Percentiles rank a stretch among this genome's conserved stretches.
Evolutionary conservation across 148 eudicot species (phyloP).

Genomic region (Rhododendron vialii): DNA sequence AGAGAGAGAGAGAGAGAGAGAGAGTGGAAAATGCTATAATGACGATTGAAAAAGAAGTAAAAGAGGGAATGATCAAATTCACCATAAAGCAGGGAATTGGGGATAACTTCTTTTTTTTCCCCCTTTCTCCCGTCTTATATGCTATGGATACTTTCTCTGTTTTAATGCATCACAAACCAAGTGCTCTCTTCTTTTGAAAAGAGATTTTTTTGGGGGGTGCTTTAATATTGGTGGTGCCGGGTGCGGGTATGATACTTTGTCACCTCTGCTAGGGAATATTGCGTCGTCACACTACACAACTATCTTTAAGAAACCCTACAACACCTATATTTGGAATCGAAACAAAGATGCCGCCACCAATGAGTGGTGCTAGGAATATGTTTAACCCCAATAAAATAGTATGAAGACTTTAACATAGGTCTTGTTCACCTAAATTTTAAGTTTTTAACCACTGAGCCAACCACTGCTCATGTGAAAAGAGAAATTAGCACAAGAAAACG

Average conservation of each 20-base stretch:
- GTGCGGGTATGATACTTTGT: neutral
- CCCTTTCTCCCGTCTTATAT: neutral
- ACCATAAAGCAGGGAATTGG: constrained; percentile 5
- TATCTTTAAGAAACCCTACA: neutral
- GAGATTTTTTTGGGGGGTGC: neutral
- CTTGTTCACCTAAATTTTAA: neutral
- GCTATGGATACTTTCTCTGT: neutral
- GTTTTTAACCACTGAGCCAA: no score
- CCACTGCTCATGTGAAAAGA: neutral
- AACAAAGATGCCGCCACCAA: neutral
- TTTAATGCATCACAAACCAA: neutral
- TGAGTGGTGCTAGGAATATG: neutral
- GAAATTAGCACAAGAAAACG: neutral
- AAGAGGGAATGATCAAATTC: constrained; percentile 3
- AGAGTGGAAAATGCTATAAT: neutral
- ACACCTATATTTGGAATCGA: no score
- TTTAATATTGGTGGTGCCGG: neutral
- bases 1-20: neutral
- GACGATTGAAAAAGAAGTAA: constrained; percentile 8
- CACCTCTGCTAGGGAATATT: neutral
- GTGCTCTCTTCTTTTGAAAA: neutral
- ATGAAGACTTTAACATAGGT: neutral
- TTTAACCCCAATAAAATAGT: neutral
- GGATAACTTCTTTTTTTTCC: neutral
- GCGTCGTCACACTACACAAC: neutral